These are phyloP conservation scores for Rhododendron kiyosumense DNA, from an alignment of 148 eudicot species.

Conservation along the genomic window DNA sequence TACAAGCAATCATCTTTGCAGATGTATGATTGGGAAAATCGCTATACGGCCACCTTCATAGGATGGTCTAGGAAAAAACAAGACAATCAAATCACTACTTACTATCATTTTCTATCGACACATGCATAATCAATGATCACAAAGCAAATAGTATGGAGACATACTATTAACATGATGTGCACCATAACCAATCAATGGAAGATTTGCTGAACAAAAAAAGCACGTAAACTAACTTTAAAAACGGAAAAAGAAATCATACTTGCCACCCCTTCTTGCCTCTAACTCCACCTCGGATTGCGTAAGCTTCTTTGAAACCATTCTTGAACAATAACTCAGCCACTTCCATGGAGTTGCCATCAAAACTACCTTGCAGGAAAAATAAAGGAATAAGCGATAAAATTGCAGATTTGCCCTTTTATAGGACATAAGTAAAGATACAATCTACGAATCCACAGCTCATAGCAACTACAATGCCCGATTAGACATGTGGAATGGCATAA, in stretches of 20 bases:
- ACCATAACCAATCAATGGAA: background rate
- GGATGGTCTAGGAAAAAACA: background rate
- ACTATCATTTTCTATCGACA: background rate
- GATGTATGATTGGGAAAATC: background rate
- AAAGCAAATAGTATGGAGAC: background rate
- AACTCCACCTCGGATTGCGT: slow-evolving; percentile 84
- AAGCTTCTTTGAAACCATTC: slow-evolving; percentile 81
- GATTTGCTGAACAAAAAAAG: background rate
- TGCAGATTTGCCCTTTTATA: background rate
- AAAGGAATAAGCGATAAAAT: background rate
- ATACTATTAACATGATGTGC: background rate
- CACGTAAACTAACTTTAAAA: background rate
- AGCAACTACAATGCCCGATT: background rate
- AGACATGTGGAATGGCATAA: background rate
- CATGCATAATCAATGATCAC: background rate
- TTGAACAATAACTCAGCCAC: slow-evolving; percentile 84
- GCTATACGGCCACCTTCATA: background rate
- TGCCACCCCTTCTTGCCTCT: slow-evolving; percentile 92
- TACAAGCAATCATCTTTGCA: background rate
- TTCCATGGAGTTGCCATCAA: slow-evolving; percentile 89
- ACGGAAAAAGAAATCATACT: slow-evolving; percentile 32
- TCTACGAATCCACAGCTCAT: background rate
- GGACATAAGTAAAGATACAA: background rate
- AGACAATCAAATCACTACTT: background rate
- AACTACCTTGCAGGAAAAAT: slow-evolving; percentile 81